phyloP scores from a whole-genome alignment of 2,329 filamentous ascomycete species.

The Elsinoe fawcettii region DNA sequence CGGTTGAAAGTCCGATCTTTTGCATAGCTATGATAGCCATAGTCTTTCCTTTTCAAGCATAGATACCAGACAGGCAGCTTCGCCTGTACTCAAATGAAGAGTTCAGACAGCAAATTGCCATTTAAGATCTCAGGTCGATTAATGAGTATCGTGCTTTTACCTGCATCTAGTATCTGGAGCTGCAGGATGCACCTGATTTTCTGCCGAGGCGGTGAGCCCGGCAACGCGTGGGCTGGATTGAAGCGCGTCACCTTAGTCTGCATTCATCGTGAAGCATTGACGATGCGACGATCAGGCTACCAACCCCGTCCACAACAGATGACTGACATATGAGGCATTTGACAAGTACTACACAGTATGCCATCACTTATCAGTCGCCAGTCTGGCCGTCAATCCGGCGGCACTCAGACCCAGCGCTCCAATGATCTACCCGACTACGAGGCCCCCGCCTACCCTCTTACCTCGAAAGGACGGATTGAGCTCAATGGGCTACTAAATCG shows the following conservation, averaged over 20 bases:
- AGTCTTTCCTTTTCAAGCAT: not conserved
- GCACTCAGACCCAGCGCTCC: constrained; percentile 2
- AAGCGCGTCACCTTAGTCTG: not conserved
- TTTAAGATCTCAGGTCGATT: too few relatives aligned
- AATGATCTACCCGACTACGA: constrained; percentile 44
- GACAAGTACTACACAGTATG: not conserved
- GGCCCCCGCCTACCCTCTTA: constrained; percentile 46
- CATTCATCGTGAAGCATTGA: too few relatives aligned
- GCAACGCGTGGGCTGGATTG: not conserved
- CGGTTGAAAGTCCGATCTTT: not conserved
- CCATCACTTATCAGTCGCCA: not conserved
- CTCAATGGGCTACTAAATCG: constrained; percentile 40
- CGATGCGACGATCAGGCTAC: too few relatives aligned
- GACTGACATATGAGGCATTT: not conserved
- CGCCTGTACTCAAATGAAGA: not conserved
- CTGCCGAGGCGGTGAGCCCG: not conserved
- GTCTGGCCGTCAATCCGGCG: not conserved
- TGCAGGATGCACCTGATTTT: not conserved
- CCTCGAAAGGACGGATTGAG: constrained; percentile 36
- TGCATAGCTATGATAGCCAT: constrained; percentile 2
- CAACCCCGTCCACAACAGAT: too few relatives aligned
- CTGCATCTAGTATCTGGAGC: too few relatives aligned
- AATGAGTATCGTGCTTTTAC: too few relatives aligned
- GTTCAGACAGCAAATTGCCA: not conserved
- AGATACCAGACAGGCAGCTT: constrained; percentile 8